These are phyloP conservation scores for Byssoonygena ceratinophila DNA, from an alignment of 2,329 filamentous ascomycete genomes.

Conservation along the genomic window DNA sequence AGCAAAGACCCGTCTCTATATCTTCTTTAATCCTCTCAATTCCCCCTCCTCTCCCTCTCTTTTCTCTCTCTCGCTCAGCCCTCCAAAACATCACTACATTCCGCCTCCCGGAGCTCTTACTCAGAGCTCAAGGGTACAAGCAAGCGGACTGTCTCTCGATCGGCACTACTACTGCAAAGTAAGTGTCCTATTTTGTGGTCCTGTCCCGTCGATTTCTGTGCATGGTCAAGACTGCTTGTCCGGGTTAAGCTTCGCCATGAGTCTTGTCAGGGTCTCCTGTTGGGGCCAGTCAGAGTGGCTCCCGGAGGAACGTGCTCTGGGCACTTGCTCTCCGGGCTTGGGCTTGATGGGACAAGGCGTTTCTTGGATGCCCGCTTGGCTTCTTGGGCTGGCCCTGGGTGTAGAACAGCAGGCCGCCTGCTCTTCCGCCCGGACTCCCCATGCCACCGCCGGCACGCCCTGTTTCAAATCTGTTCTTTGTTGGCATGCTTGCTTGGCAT, in stretches of 20 bases:
- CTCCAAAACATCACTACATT: neutral
- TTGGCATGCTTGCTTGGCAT: no score
- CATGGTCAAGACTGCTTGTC: constrained; percentile 3
- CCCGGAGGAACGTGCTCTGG: constrained; percentile 2
- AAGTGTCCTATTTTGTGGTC: neutral
- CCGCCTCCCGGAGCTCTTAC: neutral
- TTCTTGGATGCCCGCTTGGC: neutral
- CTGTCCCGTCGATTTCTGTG: neutral
- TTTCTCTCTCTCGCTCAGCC: neutral
- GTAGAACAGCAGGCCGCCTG: no score
- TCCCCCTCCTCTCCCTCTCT: neutral
- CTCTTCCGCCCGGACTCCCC: no score
- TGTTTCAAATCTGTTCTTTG: no score
- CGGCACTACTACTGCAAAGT: neutral
- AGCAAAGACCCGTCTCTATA: neutral
- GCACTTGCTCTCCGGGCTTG: neutral
- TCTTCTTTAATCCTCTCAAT: neutral
- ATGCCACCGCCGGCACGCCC: no score
- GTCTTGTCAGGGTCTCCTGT: neutral
- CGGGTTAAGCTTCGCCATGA: neutral
- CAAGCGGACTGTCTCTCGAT: neutral
- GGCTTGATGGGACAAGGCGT: neutral
- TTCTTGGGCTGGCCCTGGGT: neutral
- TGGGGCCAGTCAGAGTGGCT: constrained; percentile 3
- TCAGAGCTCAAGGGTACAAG: neutral